Conservation (phyloP, 495 filamentous ascomycete genomes). For the Sabuloglossum arenarium region DNA sequence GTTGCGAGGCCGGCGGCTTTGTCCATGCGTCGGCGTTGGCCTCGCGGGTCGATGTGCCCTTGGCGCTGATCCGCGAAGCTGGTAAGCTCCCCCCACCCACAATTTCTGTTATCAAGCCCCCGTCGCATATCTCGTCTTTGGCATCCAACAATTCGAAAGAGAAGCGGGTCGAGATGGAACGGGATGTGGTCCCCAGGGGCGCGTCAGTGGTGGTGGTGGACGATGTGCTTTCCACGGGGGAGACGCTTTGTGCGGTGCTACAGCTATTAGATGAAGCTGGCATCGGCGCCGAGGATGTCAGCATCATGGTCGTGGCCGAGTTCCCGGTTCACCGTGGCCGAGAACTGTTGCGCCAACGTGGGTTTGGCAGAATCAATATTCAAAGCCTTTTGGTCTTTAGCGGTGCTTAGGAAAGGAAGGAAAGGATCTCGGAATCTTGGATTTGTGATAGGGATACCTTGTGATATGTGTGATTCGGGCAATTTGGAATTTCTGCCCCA, state of each 20-base stretch:
- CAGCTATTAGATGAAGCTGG: constrained; percentile 27
- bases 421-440: constrained; percentile 9
- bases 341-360: constrained; percentile 25
- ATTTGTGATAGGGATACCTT: constrained; percentile 5
- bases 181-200: constrained; percentile 22
- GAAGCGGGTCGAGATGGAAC: constrained; percentile 30
- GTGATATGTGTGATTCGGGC: constrained; percentile 2
- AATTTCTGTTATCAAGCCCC: constrained; percentile 25
- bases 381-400: constrained; percentile 39
- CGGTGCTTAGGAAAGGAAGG: constrained; percentile 20
- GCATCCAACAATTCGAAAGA: constrained; percentile 15
- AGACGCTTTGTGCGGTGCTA: constrained; percentile 37
- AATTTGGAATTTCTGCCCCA: constrained; percentile 3
- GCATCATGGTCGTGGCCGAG: constrained; percentile 37
- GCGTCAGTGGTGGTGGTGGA: constrained; percentile 37
- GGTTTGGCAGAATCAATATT: constrained; percentile 34
- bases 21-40: constrained; percentile 35
- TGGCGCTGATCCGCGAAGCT: constrained; percentile 34
- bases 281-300: constrained; percentile 22
- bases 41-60: constrained; percentile 21
- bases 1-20: constrained; percentile 38
- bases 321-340: constrained; percentile 39
- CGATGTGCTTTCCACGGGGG: constrained; percentile 40
- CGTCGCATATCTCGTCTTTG: constrained; percentile 36
- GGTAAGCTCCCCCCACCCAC: constrained; percentile 40